These are phyloP conservation scores for Talaromyces sp. DNA, from an alignment of 2,329 filamentous ascomycete genomes.

Conservation along the genomic window DNA sequence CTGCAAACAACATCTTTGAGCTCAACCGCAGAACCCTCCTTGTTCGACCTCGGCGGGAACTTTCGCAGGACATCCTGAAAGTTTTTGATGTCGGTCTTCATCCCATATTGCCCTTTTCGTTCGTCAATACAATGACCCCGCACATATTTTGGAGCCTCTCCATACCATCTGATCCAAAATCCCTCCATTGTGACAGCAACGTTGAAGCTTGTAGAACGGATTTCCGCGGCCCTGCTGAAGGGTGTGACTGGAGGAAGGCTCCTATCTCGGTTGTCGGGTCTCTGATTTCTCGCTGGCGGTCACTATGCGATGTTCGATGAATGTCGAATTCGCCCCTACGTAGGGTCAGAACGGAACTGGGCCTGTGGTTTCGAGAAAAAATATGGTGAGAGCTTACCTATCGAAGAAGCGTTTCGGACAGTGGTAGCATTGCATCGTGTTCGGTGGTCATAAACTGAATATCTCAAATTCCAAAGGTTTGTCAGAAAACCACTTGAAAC, in stretches of 20 bases:
- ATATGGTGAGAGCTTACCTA: conserved; percentile 1
- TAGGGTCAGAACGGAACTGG: not conserved
- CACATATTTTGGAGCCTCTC: not conserved
- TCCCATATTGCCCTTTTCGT: not conserved
- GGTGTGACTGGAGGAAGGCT: conserved; percentile 6
- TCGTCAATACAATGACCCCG: not conserved
- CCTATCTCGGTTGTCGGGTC: conserved; percentile 8
- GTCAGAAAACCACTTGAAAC: not conserved
- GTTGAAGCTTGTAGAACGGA: conserved; percentile 10
- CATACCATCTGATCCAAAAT: conserved; percentile 6
- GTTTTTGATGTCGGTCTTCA: conserved; percentile 17
- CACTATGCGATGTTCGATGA: conserved; percentile 11
- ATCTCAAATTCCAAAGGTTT: not conserved
- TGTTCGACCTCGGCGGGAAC: conserved; percentile 23
- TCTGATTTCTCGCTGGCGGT: conserved; percentile 11
- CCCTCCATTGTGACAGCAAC: conserved; percentile 11
- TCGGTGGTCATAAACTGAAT: not conserved
- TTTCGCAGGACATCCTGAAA: conserved; percentile 24
- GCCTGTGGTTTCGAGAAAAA: not conserved
- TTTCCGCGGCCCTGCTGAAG: conserved; percentile 8
- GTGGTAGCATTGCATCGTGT: conserved; percentile 14
- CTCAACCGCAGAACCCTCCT: conserved; percentile 19
- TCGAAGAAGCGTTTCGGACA: conserved; percentile 15
- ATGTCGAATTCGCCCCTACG: conserved; percentile 13
- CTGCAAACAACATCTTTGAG: conserved; percentile 21